Base-by-base conservation (phyloP, 169 alveolate genomes). In the Toxoplasma gondii region DNA sequence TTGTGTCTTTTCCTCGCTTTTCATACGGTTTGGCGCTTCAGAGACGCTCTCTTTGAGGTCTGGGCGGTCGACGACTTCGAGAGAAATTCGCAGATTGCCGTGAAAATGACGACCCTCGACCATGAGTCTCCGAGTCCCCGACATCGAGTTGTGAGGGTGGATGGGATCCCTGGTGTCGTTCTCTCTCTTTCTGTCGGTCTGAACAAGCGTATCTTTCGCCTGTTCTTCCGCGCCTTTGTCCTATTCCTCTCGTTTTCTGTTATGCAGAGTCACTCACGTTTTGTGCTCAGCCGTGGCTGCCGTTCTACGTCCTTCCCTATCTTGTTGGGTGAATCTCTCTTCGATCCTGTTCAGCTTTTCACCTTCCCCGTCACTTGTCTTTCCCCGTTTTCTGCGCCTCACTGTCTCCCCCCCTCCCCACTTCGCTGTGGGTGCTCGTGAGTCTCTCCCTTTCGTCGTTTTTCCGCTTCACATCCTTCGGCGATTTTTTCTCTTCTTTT, bases 21-120 rank as follows among this genome's bases (percentile, higher is more conserved):
- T 69, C 82, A 22, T 17, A 17, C 39, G 16, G 34, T 16, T 78
- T 31, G 86, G 45, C 29, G 27, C 34, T 92, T 81, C 92, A 92
- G 95, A 80, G 95, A 92, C 39, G 95, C 95, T 39, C 84, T 90
- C 54, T 92, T 92, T 53, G 95, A 92, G 80, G 95, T 92, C 36
- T 92, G 88, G 74, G 95, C 95, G 43, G 92, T 92, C 31, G 95
- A 92, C 49, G 95, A 92, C 58, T 92, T 92, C 54, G 92, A 92
- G 91, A 36, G 95, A 53, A 92, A 92, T 43, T 58, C 90, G 34
- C 95, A 92, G 31, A 92, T 92, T 43, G 95, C 84, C 10, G 95
- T 84, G 44, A 92, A 92, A 44, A 84, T 84, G 95, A 67, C 88
- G 27, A 92, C 95, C 0, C 92, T 92, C 45, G 92, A 84, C 80